Conservation (phyloP, 352 stramenopile genomes). For the Pythium periplocum region DNA sequence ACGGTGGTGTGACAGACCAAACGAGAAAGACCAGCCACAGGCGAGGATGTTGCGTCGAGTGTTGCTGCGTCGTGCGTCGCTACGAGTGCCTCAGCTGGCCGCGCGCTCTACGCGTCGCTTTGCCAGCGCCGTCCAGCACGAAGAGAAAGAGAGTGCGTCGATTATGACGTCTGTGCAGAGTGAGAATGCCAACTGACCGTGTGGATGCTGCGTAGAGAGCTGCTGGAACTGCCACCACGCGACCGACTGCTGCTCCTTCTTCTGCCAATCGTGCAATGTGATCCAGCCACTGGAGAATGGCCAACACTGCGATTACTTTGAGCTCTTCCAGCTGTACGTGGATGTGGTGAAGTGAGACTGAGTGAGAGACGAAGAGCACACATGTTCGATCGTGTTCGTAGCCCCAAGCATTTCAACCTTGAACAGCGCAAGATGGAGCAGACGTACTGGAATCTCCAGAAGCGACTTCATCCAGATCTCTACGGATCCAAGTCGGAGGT, state of each 20-base stretch:
- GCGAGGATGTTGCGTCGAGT: too few relatives aligned
- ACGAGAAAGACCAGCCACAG: too few relatives aligned
- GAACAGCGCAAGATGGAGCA: slow-evolving; percentile 80
- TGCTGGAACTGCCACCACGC: slow-evolving; percentile 85
- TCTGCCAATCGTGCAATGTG: slow-evolving; percentile 69
- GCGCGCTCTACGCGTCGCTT: too few relatives aligned
- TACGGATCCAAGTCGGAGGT: slow-evolving; percentile 85
- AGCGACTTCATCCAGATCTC: slow-evolving; percentile 78
- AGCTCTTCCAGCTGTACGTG: slow-evolving; percentile 80
- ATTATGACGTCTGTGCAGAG: too few relatives aligned
- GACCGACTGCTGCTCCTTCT: slow-evolving; percentile 81
- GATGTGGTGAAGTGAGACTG: too few relatives aligned
- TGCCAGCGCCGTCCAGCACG: too few relatives aligned
- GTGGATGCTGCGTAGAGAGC: background rate
- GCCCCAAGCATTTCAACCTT: slow-evolving; percentile 75
- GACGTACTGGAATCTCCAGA: slow-evolving; percentile 86
- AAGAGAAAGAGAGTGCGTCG: too few relatives aligned
- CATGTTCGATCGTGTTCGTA: slow-evolving; percentile 8
- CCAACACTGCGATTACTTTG: slow-evolving; percentile 81
- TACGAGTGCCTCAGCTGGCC: too few relatives aligned
- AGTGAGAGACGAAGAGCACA: too few relatives aligned
- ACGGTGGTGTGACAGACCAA: too few relatives aligned
- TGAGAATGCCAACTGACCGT: too few relatives aligned
- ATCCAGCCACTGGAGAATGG: slow-evolving; percentile 63
- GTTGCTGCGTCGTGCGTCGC: too few relatives aligned